Evolutionary conservation across 176 grass and related monocot genomes (phyloP).

Genomic region (Dactylis glomerata): DNA sequence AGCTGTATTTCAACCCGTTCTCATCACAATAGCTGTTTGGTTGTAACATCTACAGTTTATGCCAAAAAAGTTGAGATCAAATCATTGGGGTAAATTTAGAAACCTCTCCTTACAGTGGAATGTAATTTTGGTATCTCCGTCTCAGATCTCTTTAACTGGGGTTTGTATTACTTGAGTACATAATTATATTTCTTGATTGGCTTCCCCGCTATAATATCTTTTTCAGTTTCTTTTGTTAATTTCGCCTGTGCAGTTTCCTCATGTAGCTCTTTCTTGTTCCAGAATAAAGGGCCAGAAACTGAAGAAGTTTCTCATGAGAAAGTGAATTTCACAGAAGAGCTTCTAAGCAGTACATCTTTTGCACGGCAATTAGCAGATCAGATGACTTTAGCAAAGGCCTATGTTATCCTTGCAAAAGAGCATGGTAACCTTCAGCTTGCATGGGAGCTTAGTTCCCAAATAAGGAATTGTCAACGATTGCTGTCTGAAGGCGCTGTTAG

Average conservation of each 20-base stretch:
- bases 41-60: not conserved
- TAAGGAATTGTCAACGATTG: constrained; percentile 81
- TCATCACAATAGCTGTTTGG: not conserved
- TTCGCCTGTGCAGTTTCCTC: constrained; percentile 10
- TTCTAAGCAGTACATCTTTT: constrained; percentile 92
- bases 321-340: constrained; percentile 90
- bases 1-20: not conserved
- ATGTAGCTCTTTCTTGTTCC: constrained; percentile 40
- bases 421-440: constrained; percentile 86
- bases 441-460: constrained; percentile 95
- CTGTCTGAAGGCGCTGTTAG: constrained; percentile 82
- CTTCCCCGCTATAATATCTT: constrained; percentile 11
- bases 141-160: not conserved
- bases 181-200: constrained; percentile 19
- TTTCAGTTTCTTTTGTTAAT: constrained; percentile 3
- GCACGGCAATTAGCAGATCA: constrained; percentile 85
- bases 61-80: not conserved
- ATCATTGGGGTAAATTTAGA: not conserved
- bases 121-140: not conserved
- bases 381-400: constrained; percentile 97
- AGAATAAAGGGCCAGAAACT: constrained; percentile 56
- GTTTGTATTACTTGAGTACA: not conserved
- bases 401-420: constrained; percentile 92
- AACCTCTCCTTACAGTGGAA: not conserved
- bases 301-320: constrained; percentile 43